Base-by-base conservation (phyloP, 192 early-diverging fungal genomes). In the Thoreauomyces humboldtii region DNA sequence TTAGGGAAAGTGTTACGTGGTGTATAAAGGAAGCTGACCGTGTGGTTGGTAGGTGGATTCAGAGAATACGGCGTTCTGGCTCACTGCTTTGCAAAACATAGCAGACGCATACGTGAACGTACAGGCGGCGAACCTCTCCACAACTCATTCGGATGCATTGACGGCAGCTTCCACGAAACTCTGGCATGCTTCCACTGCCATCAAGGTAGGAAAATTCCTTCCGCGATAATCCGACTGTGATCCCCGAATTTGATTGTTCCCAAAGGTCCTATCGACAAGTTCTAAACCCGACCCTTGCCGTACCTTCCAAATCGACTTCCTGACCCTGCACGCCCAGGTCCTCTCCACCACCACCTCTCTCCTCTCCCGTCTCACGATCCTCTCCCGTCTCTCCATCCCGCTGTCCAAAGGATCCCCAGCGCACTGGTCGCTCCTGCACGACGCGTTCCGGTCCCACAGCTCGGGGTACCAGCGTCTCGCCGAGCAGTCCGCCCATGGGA, bases 11-110 rank as follows among this genome's bases (percentile, higher is more conserved):
- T n/a, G n/a, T n/a, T n/a, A n/a, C n/a, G n/a, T n/a, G n/a, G n/a
- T n/a, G n/a, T n/a, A n/a, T n/a, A n/a, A n/a, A n/a, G n/a, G n/a
- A n/a, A n/a, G n/a, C n/a, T n/a, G n/a, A n/a, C 38, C n/a, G 38
- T 41, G 38, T 28, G 4, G 17, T 52, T 4, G 19, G 9, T n/a
- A 57, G 35, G 55, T 34, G 3, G 34, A 57, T 11, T 24, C 55
- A 2, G 55, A 57, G 19, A 2, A 12, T 17, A 37, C 55, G 4
- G 34, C 3, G 3, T 57, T 57, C 55, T 57, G 55, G 55, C 55
- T 57, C 4, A 35, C 55, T 2, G 25, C 34, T 19, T n/a, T 57
- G 34, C 55, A 57, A 57, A 2, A 34, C 55, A 34, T 57, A 9
- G 55, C 55, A 3, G 55, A 57, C 4, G 55, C 55, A 17, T 57